These are phyloP conservation scores for Wickerhamomyces chaumierensis DNA, from an alignment of 805 yeast species.

Conservation along the genomic window DNA sequence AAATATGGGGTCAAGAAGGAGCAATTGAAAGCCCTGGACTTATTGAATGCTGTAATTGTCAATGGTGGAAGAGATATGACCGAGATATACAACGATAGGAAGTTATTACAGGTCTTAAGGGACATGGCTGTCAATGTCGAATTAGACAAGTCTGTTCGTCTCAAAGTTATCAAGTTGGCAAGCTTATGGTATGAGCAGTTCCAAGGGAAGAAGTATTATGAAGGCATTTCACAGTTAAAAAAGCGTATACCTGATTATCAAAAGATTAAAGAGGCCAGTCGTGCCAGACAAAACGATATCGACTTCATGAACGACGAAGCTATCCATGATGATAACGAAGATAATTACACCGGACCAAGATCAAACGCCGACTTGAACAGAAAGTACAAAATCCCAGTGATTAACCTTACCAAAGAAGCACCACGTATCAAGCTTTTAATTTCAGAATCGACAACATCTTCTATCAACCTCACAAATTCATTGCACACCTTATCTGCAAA, in stretches of 20 bases:
- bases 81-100: constrained; percentile 53
- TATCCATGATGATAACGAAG: constrained; percentile 27
- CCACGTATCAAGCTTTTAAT: constrained; percentile 60
- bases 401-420: constrained; percentile 57
- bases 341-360: constrained; percentile 1
- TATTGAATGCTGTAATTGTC: constrained; percentile 48
- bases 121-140: constrained; percentile 30
- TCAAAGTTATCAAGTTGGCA: constrained; percentile 39
- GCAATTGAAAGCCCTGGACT: constrained; percentile 56
- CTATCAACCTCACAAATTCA: constrained; percentile 59
- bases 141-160: constrained; percentile 37
- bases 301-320: constrained; percentile 44
- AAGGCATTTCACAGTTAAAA: constrained; percentile 36
- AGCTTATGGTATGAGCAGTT: constrained; percentile 59
- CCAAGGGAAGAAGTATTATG: constrained; percentile 34
- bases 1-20: constrained; percentile 68
- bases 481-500: constrained; percentile 31
- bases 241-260: constrained; percentile 28
- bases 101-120: constrained; percentile 52
- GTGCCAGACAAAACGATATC: constrained; percentile 3
- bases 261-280: constrained; percentile 13
- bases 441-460: constrained; percentile 65
- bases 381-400: constrained; percentile 52
- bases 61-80: constrained; percentile 31
- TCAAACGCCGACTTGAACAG: constrained; percentile 26